These are phyloP conservation scores for Aspergillus sp. DNA, from an alignment of 2,329 filamentous ascomycete genomes.

Conservation along the genomic window DNA sequence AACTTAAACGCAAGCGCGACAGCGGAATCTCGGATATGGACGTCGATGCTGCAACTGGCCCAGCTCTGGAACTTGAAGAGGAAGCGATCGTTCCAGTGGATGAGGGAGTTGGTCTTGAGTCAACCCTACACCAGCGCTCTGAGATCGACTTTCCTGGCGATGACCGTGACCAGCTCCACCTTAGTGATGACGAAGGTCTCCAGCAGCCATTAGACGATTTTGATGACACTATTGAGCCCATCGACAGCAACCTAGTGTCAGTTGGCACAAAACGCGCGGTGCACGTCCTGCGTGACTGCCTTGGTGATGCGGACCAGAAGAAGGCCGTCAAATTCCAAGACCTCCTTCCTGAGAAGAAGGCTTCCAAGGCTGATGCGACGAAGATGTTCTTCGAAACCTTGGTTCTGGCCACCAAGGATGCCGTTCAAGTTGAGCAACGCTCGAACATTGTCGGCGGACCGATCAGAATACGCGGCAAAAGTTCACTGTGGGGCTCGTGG, in stretches of 20 bases:
- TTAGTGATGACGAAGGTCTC: conserved; percentile 50
- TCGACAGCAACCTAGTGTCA: conserved; percentile 82
- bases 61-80: conserved; percentile 60
- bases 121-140: conserved; percentile 48
- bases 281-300: conserved; percentile 85
- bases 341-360: conserved; percentile 76
- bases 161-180: conserved; percentile 48
- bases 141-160: conserved; percentile 68
- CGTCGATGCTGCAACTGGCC: conserved; percentile 66
- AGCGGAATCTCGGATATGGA: conserved; percentile 80
- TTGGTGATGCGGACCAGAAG: conserved; percentile 73
- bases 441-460: conserved; percentile 70
- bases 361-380: conserved; percentile 85
- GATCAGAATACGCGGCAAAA: conserved; percentile 84
- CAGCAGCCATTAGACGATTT: conserved; percentile 60
- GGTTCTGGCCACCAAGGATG: conserved; percentile 95
- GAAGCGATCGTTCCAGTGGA: conserved; percentile 54
- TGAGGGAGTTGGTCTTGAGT: conserved; percentile 53
- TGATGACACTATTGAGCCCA: conserved; percentile 79
- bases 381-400: conserved; percentile 99
- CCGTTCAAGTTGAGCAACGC: conserved; percentile 91
- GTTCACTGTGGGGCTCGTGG: conserved; percentile 96
- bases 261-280: conserved; percentile 93
- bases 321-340: conserved; percentile 88
- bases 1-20: conserved; percentile 92